Conservation (phyloP, 768 basidiomycete species). For the Russula lepida region DNA sequence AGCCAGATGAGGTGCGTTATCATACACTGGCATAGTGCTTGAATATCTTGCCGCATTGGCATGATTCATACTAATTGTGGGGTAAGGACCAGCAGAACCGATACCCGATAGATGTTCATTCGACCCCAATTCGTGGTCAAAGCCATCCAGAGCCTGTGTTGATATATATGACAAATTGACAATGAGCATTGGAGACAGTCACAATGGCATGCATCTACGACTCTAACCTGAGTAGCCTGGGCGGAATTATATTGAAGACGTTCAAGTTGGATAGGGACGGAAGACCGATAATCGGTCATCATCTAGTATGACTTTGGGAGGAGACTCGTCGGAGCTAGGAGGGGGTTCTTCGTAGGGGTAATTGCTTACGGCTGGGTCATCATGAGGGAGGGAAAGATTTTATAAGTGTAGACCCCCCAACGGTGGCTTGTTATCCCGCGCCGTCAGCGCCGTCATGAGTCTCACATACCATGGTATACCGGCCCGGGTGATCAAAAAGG, state of each 20-base stretch:
- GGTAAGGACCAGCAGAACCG: background rate
- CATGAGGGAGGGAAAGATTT: background rate
- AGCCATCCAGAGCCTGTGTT: background rate
- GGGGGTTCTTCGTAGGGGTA: no score
- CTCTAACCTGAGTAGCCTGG: background rate
- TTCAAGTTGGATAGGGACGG: background rate
- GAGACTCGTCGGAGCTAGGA: no score
- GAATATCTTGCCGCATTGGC: background rate
- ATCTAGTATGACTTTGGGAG: no score
- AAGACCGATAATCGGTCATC: no score
- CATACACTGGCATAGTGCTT: background rate
- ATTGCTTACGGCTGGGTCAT: background rate
- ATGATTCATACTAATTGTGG: background rate
- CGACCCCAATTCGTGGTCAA: background rate
- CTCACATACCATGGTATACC: no score
- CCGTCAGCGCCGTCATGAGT: no score
- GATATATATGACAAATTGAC: background rate
- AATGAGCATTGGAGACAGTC: background rate
- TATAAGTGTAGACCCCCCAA: background rate
- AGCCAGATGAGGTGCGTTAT: background rate
- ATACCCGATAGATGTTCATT: background rate
- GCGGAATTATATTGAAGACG: background rate
- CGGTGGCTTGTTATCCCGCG: no score
- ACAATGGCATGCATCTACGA: no score
- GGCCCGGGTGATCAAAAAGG: no score